Evolutionary conservation across 2,329 filamentous ascomycete species (phyloP), one percentile per base, ranked within the genome.

Genomic region (Penicillium sp.): DNA sequence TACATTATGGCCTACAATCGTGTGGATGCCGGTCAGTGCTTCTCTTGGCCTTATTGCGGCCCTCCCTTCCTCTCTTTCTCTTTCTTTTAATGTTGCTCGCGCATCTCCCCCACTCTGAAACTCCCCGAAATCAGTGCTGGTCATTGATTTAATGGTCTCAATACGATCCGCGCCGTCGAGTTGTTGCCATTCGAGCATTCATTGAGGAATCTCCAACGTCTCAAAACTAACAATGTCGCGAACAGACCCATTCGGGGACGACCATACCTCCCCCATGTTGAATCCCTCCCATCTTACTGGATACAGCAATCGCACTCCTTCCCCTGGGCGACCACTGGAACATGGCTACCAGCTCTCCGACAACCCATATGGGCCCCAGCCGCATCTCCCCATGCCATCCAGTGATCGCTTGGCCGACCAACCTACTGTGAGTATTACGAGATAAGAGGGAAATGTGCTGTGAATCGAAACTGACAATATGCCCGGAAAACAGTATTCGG

Each of bases 351-450:
- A 94, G 65, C 78, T 94, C 41, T 84, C 93, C 39, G 87, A 95
- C 67, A 80, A 83, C 57, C 82, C 83, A 8, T 90, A 88, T 65
- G 76, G 73, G 46, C 69, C 70, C 31, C 76, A 72, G 52, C 68
- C 73, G 42, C 82, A 82, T 53, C 73, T 90, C 44, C 80, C 87
- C 58, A 87, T 88, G 65, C 85, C 84, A 52, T 72, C 72, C 1
- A 83, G 82, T 62, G 91, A 97, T 70, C 78, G 84, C 50, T 75
- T 97, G 45, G 82, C 85, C 51, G 78, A 90, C 56, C 90, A 96
- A 68, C 87, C 88, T 43, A 91, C 90, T 49, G 87, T 91, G 70
- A 75, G 85, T 78, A 26, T 17, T 32, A n/a, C 28, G 26, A 17
- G 38, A 42, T 40, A n/a, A 22, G 5, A 46, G 19, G 7, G 28